These are phyloP conservation scores for Kernera saxatilis DNA, from an alignment of 345 rosid species.

Conservation along the genomic window DNA sequence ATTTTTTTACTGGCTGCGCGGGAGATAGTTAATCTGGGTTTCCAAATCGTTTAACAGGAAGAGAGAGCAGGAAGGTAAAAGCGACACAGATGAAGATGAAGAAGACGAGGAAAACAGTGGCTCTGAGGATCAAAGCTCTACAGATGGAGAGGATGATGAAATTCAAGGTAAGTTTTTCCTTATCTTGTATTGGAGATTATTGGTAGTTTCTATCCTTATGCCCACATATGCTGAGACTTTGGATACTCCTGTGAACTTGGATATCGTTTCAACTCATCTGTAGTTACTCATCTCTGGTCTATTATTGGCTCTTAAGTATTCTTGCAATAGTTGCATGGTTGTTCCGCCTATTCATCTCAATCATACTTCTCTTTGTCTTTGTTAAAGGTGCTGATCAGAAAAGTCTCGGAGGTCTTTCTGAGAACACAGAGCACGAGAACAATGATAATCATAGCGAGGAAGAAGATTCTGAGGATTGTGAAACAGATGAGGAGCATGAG, in stretches of 20 bases:
- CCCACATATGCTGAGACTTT: neutral
- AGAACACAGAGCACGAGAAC: slow-evolving; percentile 23
- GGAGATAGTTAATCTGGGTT: neutral
- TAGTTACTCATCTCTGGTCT: neutral
- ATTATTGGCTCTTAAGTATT: slow-evolving; percentile 1
- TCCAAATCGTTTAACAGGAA: slow-evolving; percentile 27
- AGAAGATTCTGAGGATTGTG: slow-evolving; percentile 36
- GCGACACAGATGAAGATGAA: slow-evolving; percentile 38
- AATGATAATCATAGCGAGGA: slow-evolving; percentile 37
- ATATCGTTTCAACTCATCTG: neutral
- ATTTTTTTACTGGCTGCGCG: neutral
- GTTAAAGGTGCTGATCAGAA: slow-evolving; percentile 34
- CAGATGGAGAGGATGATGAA: slow-evolving; percentile 35
- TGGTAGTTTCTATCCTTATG: neutral
- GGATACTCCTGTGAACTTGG: neutral
- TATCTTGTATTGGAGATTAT: neutral
- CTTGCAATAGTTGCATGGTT: slow-evolving; percentile 6
- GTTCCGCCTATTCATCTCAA: neutral
- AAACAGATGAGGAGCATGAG: slow-evolving; percentile 43
- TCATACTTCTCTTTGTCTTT: slow-evolving; percentile 7
- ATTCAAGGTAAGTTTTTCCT: slow-evolving; percentile 25
- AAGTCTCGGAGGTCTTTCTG: slow-evolving; percentile 23
- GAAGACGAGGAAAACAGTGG: slow-evolving; percentile 45
- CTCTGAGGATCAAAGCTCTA: slow-evolving; percentile 32
- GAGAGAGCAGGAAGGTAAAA: slow-evolving; percentile 54